phyloP scores from a whole-genome alignment of 352 stramenopile genomes.

The Phytophthora fragariae region DNA sequence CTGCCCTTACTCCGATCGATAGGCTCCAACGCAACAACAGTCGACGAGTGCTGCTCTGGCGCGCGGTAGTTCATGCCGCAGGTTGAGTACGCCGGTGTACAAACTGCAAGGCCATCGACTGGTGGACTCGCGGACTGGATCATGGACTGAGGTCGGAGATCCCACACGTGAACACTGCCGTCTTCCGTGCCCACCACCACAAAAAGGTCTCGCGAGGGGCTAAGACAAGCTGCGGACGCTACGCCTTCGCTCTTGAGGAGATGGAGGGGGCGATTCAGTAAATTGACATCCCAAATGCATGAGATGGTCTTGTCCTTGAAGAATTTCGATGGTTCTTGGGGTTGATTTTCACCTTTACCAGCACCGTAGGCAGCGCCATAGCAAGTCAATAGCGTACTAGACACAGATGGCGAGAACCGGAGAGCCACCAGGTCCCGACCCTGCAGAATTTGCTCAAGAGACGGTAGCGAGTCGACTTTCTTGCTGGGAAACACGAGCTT shows the following conservation, averaged over 20 bases:
- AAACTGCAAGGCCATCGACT: slow-evolving; percentile 41
- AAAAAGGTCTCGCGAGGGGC: slow-evolving; percentile 64
- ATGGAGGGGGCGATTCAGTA: slow-evolving; percentile 50
- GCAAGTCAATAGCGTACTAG: slow-evolving; percentile 55
- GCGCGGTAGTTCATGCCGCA: slow-evolving; percentile 55
- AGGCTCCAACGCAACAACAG: slow-evolving; percentile 55
- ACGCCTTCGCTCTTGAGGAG: slow-evolving; percentile 60
- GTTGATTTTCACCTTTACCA: slow-evolving; percentile 6
- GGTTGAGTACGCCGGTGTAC: slow-evolving; percentile 66
- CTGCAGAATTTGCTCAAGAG: slow-evolving; percentile 42
- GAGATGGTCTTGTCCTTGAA: slow-evolving; percentile 57
- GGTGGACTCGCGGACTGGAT: slow-evolving; percentile 25
- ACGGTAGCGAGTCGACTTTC: slow-evolving; percentile 18
- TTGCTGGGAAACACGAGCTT: slow-evolving; percentile 39
- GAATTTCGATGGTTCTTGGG: slow-evolving; percentile 5
- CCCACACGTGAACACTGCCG: slow-evolving; percentile 74
- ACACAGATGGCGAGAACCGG: slow-evolving; percentile 60
- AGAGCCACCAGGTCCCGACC: slow-evolving; percentile 45
- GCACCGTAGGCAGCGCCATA: slow-evolving; percentile 33
- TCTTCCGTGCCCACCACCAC: slow-evolving; percentile 64
- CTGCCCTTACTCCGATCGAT: slow-evolving; percentile 32
- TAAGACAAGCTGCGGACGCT: slow-evolving; percentile 48
- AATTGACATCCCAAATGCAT: slow-evolving; percentile 76
- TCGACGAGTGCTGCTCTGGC: slow-evolving; percentile 50
- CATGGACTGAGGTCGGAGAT: slow-evolving; percentile 50